Base-by-base conservation (phyloP, 495 filamentous ascomycete genomes). In the Cercophora samala region DNA sequence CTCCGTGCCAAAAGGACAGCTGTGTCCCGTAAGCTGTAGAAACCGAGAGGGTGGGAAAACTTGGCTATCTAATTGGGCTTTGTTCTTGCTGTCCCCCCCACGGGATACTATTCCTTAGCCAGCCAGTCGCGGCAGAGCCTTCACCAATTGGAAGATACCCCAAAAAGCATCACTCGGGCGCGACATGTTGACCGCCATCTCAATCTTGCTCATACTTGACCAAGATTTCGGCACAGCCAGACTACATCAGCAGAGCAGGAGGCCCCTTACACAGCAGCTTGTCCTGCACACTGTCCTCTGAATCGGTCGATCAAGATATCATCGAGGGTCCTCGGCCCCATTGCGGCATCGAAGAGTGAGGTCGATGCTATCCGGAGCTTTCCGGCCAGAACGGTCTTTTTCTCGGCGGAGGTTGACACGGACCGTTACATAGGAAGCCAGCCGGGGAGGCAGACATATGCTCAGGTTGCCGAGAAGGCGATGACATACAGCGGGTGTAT, bases 141-240 rank as follows among this genome's bases (percentile, higher is more conserved):
- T 56, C 17, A 18, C 19, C 53, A 56, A 56, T 56, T 19, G 22
- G 53, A 6, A 8, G 18, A 21, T 19, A 19, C 24, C 8, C 15
- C 24, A 21, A 60, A 60, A 60, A 13, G 58, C 22, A 60, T 32
- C 8, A 24, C 24, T 13, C 9, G 24, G 15, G 11, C 22, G 15
- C 21, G 13, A 60, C 26, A 29, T 5, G 17, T 62, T 62, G 60
- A 62, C 60, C 60, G 60, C 60, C 29, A 42, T 62, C 24, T 62
- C 21, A 19, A 0, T 9, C 26, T 8, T 29, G 26, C 26, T 29
- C 26, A 29, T 29, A 5, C 26, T 23, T 23, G 53, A 56, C 9
- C 53, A 56, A 23, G n/a, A 56, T 56, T 56, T 15, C 22, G 53
- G 53, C 37, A 11, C 37, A 2, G 15, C 37, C 37, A 13, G 15